Evolutionary conservation across 2,329 filamentous ascomycete genomes (phyloP).

Genomic region (Pyrenophora seminiperda): DNA sequence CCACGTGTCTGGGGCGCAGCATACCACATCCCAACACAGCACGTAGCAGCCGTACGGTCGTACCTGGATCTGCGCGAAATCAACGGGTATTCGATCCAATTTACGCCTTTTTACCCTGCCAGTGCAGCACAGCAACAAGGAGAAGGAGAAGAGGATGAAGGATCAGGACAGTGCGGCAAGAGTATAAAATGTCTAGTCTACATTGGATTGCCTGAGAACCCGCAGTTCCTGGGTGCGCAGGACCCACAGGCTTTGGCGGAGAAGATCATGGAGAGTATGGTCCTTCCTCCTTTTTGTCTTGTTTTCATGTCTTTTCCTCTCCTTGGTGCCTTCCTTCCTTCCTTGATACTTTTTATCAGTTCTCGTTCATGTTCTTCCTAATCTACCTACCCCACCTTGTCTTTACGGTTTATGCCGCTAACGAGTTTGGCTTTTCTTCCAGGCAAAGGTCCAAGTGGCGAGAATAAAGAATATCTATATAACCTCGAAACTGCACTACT

Average conservation of each 20-base stretch:
- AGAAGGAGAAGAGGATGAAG: no score
- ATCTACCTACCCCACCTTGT: neutral
- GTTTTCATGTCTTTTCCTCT: no score
- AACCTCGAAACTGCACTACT: constrained; percentile 76
- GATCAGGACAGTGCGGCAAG: neutral
- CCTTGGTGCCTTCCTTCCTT: no score
- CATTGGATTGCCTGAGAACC: constrained; percentile 90
- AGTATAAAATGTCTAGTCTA: constrained; percentile 71
- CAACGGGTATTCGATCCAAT: constrained; percentile 94
- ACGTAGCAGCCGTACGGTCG: constrained; percentile 78
- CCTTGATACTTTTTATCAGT: no score
- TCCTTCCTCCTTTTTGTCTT: neutral
- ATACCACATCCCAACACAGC: constrained; percentile 76
- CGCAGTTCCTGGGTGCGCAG: constrained; percentile 87
- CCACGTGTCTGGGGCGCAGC: constrained; percentile 84
- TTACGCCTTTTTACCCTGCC: constrained; percentile 78
- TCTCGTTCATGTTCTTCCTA: no score
- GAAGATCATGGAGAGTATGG: constrained; percentile 73
- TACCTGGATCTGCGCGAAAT: constrained; percentile 98
- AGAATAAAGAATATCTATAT: constrained; percentile 88
- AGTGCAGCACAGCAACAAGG: neutral
- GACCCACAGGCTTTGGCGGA: constrained; percentile 76
- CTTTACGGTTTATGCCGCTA: neutral
- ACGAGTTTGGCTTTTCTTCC: no score
- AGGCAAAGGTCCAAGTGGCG: constrained; percentile 74